Base-by-base conservation (phyloP, 352 stramenopile species). In the Globisporangium alternatum region DNA sequence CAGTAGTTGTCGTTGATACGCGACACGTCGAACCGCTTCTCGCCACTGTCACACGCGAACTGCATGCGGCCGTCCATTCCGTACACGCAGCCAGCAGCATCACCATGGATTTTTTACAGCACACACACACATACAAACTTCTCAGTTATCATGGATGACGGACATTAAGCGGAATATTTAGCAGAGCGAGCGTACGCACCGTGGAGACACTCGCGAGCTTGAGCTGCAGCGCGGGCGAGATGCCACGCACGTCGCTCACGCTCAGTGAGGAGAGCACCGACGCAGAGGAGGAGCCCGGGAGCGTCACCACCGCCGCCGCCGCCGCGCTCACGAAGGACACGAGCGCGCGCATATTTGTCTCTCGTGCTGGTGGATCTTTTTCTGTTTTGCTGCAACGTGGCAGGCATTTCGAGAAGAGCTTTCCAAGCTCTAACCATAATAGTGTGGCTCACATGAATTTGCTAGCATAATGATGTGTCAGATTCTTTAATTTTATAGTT, bases 1-100 rank as follows among this genome's bases (percentile, higher is more conserved):
- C 95, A 98, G 70, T 97, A 98, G 74, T 98, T 90, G 78, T 98
- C 95, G 74, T 98, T 98, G 12, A 97, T 69, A 25, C 68, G 66
- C 22, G 64, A 63, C 19, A 91, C 31, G 8, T 77, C 71, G 21
- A 98, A 68, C 5, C 60, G 73, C 56, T 84, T 79, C 10, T 59
- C 53, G n/a, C 80, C 76, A 15, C 75, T 67, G 61, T 95, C 84
- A 47, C 89, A 97, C 12, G 74, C 68, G 66, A 97, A 92, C 79
- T 91, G 56, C 15, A 35, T 9, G 31, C 8, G 31, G 31, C 31
- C 31, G 8, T 9, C 31, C 31, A 37, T 7, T 7, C 5, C 31
- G 21, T 12, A 56, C 28, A n/a, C 48, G 22, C 47, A n/a, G 3
- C 35, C 49, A 56, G 28, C 5, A 56, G 19, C 25, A 56, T 25